Conservation (phyloP, 1,284 basidiomycete genomes). For the Microbotryomycetes sp. region DNA sequence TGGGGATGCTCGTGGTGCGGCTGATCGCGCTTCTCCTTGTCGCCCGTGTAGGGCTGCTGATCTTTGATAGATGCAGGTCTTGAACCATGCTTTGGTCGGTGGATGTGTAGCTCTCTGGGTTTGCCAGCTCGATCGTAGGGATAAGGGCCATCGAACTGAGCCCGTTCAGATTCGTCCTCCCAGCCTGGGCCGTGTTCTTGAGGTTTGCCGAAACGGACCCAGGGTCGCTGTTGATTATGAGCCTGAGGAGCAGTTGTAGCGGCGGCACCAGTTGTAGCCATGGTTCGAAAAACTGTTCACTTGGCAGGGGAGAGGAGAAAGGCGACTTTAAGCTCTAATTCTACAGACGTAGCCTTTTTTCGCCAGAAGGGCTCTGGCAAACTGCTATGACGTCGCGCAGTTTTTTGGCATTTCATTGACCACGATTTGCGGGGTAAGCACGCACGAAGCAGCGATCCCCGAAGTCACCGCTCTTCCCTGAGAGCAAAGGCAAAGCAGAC, state of each 20-base stretch:
- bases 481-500: too few relatives aligned
- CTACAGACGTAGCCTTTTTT: too few relatives aligned
- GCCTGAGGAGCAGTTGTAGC: background rate
- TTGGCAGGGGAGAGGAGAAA: too few relatives aligned
- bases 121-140: background rate
- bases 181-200: background rate
- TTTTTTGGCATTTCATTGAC: too few relatives aligned
- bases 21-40: background rate
- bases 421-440: too few relatives aligned
- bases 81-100: background rate
- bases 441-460: too few relatives aligned
- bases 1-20: background rate
- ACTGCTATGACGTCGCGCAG: too few relatives aligned
- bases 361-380: too few relatives aligned
- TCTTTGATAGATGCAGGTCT: background rate
- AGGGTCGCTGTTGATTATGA: background rate
- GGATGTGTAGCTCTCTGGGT: background rate
- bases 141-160: background rate
- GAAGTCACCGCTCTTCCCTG: too few relatives aligned
- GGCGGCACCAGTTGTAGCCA: background rate
- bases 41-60: background rate
- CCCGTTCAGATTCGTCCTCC: background rate
- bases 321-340: too few relatives aligned
- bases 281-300: too few relatives aligned
- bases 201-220: background rate